Evolutionary conservation across 2,329 filamentous ascomycete genomes (phyloP), one percentile per base, ranked within the genome.

Genomic region (Orbilia oligospora): DNA sequence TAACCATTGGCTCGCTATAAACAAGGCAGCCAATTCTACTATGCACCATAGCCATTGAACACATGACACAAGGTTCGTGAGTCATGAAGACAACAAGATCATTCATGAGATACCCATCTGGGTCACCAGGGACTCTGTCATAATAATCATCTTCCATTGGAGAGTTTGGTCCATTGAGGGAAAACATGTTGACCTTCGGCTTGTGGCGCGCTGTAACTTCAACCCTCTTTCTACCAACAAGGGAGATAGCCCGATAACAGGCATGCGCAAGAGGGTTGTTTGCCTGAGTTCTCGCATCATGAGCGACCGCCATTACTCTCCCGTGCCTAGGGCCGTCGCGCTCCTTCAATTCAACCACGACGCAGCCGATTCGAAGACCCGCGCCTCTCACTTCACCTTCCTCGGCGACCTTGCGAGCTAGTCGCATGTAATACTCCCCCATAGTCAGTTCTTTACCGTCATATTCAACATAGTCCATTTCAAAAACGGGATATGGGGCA

Each of bases 1-100:
- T 97, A 80, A 89, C 86, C 92, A 97, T 96, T 70, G 92, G 89
- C 80, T 90, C 88, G 80, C 89, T 90, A 85, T 97, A 97, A 46
- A 97, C 88, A 65, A 94, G 92, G 67, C 92, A 91, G 53, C 93
- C 91, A 88, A 99, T 97, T 64, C 96, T 90, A 8, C 95, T 97
- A 83, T 98, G 94, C 22, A 98, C 87, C 81, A 98, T 92, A 0
- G 93, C 96, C 96, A 98, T 98, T 41, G 92, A 93, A 85, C 96
- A 99, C 89, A 97, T 97, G 77, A 97, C 89, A 83, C 96, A 99
- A 4, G 96, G 96, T 85, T 99, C 96, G 83, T 98, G 94, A 1
- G 94, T 97, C 78, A 97, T 87, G 85, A 97, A 98, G 71, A 99
- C 89, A 84, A 98, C 95, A 33, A 99, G 88, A 69, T 93, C 93